Evolutionary conservation across 2,329 filamentous ascomycete species (phyloP).

Genomic region (Westerdykella sp.): DNA sequence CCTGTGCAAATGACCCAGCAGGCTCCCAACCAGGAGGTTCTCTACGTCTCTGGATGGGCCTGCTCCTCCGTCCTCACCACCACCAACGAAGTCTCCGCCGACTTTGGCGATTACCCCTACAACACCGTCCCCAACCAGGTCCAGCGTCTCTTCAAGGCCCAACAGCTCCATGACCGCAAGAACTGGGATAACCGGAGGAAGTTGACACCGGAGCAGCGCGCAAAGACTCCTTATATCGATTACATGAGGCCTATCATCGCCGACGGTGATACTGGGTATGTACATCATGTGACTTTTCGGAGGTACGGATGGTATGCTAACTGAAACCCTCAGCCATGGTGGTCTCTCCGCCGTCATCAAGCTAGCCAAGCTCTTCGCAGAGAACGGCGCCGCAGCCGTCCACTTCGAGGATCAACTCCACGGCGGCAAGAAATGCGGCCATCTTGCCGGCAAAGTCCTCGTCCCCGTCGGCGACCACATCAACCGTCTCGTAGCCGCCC

Average conservation of each 20-base stretch:
- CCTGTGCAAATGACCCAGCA: slow-evolving; percentile 99
- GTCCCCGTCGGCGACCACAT: slow-evolving; percentile 94
- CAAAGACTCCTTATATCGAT: slow-evolving; percentile 74
- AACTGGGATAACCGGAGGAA: slow-evolving; percentile 83
- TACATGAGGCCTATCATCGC: slow-evolving; percentile 93
- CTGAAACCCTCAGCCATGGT: slow-evolving; percentile 59
- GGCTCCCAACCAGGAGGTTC: slow-evolving; percentile 87
- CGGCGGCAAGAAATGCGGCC: slow-evolving; percentile 96
- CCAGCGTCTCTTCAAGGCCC: slow-evolving; percentile 90
- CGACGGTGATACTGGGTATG: slow-evolving; percentile 80
- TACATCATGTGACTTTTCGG: not conserved
- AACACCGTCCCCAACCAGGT: slow-evolving; percentile 99
- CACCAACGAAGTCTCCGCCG: slow-evolving; percentile 94
- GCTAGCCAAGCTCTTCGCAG: slow-evolving; percentile 93
- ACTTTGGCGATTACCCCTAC: slow-evolving; percentile 98
- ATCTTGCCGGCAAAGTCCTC: slow-evolving; percentile 91
- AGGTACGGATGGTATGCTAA: slow-evolving; percentile 9
- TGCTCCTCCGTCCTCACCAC: slow-evolving; percentile 88
- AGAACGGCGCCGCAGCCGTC: slow-evolving; percentile 91
- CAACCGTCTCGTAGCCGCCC: slow-evolving; percentile 82
- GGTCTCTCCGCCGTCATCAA: slow-evolving; percentile 90
- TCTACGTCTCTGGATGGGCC: slow-evolving; percentile 96
- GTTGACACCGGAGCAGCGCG: slow-evolving; percentile 66
- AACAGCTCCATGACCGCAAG: slow-evolving; percentile 93
- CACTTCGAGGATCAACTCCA: slow-evolving; percentile 98